Evolutionary conservation across 176 grass and related monocot species (phyloP).

Genomic region (Zoysia pacifica): DNA sequence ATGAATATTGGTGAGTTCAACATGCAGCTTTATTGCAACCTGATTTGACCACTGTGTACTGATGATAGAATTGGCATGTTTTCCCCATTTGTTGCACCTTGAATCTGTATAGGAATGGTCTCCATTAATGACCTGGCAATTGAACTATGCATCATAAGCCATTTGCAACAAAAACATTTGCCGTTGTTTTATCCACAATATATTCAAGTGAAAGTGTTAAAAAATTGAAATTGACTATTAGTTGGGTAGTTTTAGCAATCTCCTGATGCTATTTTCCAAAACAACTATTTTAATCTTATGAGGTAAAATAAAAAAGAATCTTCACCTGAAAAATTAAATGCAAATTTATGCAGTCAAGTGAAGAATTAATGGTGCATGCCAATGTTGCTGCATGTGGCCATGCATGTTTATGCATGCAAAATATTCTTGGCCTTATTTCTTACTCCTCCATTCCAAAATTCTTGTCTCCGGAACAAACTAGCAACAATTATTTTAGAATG

Average conservation of each 20-base stretch:
- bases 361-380: too few species aligned
- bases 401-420: too few species aligned
- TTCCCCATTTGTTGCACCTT: neutral
- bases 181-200: slow-evolving; percentile 2
- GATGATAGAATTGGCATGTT: slow-evolving; percentile 35
- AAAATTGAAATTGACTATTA: slow-evolving; percentile 19
- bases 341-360: too few species aligned
- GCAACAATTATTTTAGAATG: too few species aligned
- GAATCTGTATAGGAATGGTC: slow-evolving; percentile 4
- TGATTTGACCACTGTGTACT: slow-evolving; percentile 36
- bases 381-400: too few species aligned
- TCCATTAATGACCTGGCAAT: slow-evolving; percentile 2
- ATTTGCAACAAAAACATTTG: neutral
- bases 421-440: too few species aligned
- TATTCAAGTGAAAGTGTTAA: slow-evolving; percentile 20
- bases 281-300: neutral
- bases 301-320: too few species aligned
- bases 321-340: too few species aligned
- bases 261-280: slow-evolving; percentile 20
- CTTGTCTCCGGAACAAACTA: too few species aligned
- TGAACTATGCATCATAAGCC: slow-evolving; percentile 16
- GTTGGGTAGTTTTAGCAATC: slow-evolving; percentile 2
- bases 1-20: slow-evolving; percentile 66
- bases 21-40: slow-evolving; percentile 33
- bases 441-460: too few species aligned